Conservation (phyloP, 306 rosid genomes). For the Quercus ilex region DNA sequence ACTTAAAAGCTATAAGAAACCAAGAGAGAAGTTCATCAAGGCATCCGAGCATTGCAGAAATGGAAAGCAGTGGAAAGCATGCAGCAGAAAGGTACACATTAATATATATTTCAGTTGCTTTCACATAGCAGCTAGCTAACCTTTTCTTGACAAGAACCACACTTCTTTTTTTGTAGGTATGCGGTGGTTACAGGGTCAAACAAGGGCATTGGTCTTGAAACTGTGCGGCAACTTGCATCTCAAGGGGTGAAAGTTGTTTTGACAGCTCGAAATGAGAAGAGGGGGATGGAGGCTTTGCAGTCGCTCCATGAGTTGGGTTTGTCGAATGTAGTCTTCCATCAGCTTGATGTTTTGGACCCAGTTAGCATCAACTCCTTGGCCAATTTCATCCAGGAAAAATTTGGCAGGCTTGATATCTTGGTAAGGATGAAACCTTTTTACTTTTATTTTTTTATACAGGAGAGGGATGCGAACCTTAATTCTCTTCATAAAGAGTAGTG, state of each 20-base stretch:
- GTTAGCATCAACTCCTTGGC: slow-evolving; percentile 37
- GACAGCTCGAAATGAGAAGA: slow-evolving; percentile 49
- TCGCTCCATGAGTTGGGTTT: slow-evolving; percentile 39
- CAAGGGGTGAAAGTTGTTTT: slow-evolving; percentile 42
- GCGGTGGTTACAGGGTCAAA: slow-evolving; percentile 59
- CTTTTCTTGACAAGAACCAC: neutral
- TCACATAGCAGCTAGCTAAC: neutral
- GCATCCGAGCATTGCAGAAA: slow-evolving; percentile 7
- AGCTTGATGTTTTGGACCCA: slow-evolving; percentile 46
- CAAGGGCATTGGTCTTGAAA: slow-evolving; percentile 53
- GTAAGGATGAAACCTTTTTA: slow-evolving; percentile 13
- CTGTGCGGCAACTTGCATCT: slow-evolving; percentile 39
- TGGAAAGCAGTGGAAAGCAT: slow-evolving; percentile 7
- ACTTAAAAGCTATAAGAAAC: neutral
- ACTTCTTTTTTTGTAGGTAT: slow-evolving; percentile 9
- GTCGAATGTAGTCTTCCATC: slow-evolving; percentile 41
- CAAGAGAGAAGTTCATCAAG: neutral
- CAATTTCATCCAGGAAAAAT: slow-evolving; percentile 24
- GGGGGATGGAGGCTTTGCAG: slow-evolving; percentile 35
- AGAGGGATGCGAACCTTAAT: too few relatives aligned
- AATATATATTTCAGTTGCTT: neutral
- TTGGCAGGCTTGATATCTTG: slow-evolving; percentile 57
- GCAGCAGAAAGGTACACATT: slow-evolving; percentile 21
- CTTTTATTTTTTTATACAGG: too few relatives aligned
- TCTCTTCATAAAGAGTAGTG: too few relatives aligned